phyloP scores from a whole-genome alignment of 176 grass and related monocot genomes.

The Oryza glaberrima region DNA sequence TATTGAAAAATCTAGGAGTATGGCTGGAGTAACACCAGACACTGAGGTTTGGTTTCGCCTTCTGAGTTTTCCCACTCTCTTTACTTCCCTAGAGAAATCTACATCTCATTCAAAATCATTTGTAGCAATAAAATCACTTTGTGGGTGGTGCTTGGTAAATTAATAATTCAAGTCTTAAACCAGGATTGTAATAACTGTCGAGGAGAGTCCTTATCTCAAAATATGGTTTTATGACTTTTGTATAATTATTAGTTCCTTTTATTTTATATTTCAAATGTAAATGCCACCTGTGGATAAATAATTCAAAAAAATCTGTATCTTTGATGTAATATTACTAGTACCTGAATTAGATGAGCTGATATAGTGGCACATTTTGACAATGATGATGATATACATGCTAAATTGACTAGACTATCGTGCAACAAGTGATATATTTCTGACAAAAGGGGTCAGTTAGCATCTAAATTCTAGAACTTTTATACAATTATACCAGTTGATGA shows the following conservation, averaged over 20 bases:
- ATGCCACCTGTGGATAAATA: not conserved
- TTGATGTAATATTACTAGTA: not conserved
- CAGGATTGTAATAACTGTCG: conserved; percentile 1
- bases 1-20: conserved; percentile 79
- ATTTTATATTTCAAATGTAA: conserved; percentile 25
- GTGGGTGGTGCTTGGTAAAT: not conserved
- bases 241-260: not conserved
- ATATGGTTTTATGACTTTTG: not conserved
- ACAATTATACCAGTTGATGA: conserved; percentile 64
- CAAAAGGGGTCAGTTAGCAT: conserved; percentile 1
- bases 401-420: conserved; percentile 17
- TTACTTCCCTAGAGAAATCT: conserved; percentile 16
- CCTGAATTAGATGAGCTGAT: not conserved
- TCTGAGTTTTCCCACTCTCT: conserved; percentile 13
- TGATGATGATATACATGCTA: not conserved
- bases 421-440: conserved; percentile 16
- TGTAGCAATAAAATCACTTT: conserved; percentile 30
- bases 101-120: not conserved
- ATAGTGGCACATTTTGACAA: not conserved
- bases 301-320: not conserved
- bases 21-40: conserved; percentile 69
- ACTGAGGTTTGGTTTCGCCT: conserved; percentile 65
- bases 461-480: conserved; percentile 28
- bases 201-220: conserved; percentile 10
- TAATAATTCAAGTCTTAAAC: not conserved